Percentiles rank a stretch among this genome's conserved stretches.
phyloP scores from a whole-genome alignment of 2,329 filamentous ascomycete species.

The Capronia coronata region DNA sequence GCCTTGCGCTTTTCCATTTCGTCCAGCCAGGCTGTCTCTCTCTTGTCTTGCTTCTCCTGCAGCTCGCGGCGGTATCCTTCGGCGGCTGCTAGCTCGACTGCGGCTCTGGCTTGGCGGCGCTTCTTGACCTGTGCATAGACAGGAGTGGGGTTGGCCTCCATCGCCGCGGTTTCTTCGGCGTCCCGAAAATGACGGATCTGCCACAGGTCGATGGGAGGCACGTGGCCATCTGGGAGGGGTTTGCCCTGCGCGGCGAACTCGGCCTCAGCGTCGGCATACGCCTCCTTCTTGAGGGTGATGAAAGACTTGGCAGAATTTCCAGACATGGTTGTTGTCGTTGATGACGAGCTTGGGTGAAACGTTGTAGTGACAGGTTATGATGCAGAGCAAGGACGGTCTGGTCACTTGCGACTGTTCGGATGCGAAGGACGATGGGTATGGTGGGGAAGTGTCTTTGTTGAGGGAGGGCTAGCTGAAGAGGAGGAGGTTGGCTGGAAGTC shows the following conservation, averaged over 20 bases:
- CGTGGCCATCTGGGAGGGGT: not conserved
- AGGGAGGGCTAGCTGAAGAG: not conserved
- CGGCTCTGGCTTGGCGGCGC: not conserved
- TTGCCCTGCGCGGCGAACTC: not conserved
- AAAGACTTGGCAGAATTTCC: not conserved
- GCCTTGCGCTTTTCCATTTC: not conserved
- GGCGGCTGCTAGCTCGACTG: not conserved
- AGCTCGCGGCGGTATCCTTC: not conserved
- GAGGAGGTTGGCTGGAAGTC: not conserved
- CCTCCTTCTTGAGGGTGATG: conserved; percentile 2
- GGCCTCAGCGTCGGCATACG: not conserved
- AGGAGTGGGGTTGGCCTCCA: not conserved
- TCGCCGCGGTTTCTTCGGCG: not conserved
- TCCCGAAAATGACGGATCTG: not conserved
- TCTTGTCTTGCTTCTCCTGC: not conserved
- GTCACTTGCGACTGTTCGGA: no score
- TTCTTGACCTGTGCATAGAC: not conserved
- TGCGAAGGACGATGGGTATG: not conserved
- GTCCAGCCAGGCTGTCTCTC: not conserved
- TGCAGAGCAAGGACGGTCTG: no score
- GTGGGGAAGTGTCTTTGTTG: not conserved
- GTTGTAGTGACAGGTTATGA: no score
- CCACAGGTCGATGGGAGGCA: not conserved
- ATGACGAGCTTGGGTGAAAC: no score
- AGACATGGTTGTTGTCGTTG: not conserved